Evolutionary conservation across 441 rosid genomes (phyloP).

Genomic region (Syzygium malaccense): DNA sequence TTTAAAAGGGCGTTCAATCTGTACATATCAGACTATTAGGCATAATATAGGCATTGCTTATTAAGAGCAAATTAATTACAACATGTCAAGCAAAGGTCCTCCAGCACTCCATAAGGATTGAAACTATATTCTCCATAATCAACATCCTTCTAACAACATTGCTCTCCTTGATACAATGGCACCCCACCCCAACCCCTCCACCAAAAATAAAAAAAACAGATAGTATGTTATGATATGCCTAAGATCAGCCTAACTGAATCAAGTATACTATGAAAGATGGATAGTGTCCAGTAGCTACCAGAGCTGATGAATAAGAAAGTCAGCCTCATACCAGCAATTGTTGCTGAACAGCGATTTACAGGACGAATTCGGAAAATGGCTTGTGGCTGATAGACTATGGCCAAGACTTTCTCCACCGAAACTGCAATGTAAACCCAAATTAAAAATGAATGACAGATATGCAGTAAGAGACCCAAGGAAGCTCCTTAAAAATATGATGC

Average conservation of each 20-base stretch:
- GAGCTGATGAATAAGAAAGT: background rate
- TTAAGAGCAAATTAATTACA: background rate
- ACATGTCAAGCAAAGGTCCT: background rate
- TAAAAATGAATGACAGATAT: background rate
- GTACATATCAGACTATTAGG: background rate
- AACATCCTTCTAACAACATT: background rate
- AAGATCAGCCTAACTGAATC: background rate
- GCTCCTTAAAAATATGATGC: background rate
- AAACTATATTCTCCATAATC: background rate
- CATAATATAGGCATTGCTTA: background rate
- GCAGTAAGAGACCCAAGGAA: background rate
- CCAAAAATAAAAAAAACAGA: background rate
- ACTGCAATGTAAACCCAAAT: constrained; percentile 40
- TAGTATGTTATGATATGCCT: background rate
- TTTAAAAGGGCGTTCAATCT: background rate
- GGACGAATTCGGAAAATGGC: constrained; percentile 94
- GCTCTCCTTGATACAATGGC: background rate
- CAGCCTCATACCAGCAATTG: constrained; percentile 66
- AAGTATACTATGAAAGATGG: background rate
- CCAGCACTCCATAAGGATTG: background rate
- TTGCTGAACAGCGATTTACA: constrained; percentile 80
- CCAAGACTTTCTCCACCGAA: constrained; percentile 89
- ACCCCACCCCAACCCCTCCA: background rate
- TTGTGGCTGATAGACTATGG: constrained; percentile 92
- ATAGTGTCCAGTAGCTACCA: background rate